Base-by-base conservation (phyloP, 768 basidiomycete genomes). In the Rhodocollybia butyracea region DNA sequence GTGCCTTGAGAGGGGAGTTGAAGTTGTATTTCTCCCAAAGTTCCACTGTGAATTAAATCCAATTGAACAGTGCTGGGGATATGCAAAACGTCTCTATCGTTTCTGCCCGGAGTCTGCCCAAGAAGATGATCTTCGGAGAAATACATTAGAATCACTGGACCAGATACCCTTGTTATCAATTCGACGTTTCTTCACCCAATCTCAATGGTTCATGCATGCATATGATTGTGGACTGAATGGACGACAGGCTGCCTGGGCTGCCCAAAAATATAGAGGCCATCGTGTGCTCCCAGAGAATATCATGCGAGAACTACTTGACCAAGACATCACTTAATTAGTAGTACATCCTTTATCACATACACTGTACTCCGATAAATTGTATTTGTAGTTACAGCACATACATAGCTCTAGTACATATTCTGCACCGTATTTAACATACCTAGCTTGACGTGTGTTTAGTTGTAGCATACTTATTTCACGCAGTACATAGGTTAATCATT, bases 51-150 rank as follows among this genome's bases (percentile, higher is more conserved):
- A 43, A 19, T 19, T 43, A 19, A 43, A 43, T 43, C 41, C 22
- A 7, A 67, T 67, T 50, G 66, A 67, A 52, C 59, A 62, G 55
- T 61, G 56, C 45, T 67, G 62, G 63, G 66, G 66, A 6, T 59
- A 59, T 45, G 56, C 58, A 42, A 68, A 68, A 48, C 54, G 60
- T 8, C 24, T 60, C 2, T 66, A 65, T 51, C 54, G 61, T 21
- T 21, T 42, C 4, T 41, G 34, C 29, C 51, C 54, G 12, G 30
- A 39, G 22, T 51, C 57, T 3, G 7, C 27, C 15, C 43, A 46
- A 6, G 57, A 57, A 4, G 41, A 43, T 42, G 29, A 24, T 19
- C 40, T 42, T 12, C 30, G 24, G 32, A 61, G 32, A 22, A 63
- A 53, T 54, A 46, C 63, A 31, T n/a, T 24, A 6, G 50, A 56